Base-by-base conservation (phyloP, 306 rosid species). In the Pueraria montana region DNA sequence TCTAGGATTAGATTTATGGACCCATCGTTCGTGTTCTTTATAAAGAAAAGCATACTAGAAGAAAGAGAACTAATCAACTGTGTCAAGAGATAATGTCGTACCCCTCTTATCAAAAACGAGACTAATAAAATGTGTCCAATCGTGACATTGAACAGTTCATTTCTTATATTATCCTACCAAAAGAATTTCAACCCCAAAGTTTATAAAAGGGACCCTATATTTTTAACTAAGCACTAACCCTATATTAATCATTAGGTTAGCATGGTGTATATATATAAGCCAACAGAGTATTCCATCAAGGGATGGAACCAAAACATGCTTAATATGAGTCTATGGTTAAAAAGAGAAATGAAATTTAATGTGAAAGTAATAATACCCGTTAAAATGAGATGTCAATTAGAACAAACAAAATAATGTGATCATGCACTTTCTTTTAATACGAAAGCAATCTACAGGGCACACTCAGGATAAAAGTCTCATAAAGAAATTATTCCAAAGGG, bases 1-100 rank as follows among this genome's bases (percentile, higher is more conserved):
- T 95, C 97, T 91, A 85, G 82, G 84, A 86, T 87, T 91, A 79
- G 94, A 93, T 92, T 85, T 91, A 87, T 82, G 90, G 94, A 89
- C 88, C 87, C 86, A 61, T 36, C 36, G 61, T 20, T 81, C 88
- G 70, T 80, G 64, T 87, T 83, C 80, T 79, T 63, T 79, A 64
- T 80, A 80, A 23, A 73, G 71, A 86, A 86, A 81, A 81, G 84
- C 56, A 84, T 75, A 79, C 52, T 79, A 66, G 9, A 86, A 59
- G 61, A 77, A 79, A 85, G 71, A 79, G 50, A 87, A 85, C 71
- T 78, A 80, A 86, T 87, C 83, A 78, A 26, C 77, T 66, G 84
- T 69, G 71, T 71, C 77, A 79, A 24, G 77, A 66, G 76, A 73
- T 67, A 27, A 78, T 48, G 85, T 65, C 79, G 76, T 30, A 65